phyloP scores from a whole-genome alignment of 2,329 filamentous ascomycete species.

The Fusarium setosum region DNA sequence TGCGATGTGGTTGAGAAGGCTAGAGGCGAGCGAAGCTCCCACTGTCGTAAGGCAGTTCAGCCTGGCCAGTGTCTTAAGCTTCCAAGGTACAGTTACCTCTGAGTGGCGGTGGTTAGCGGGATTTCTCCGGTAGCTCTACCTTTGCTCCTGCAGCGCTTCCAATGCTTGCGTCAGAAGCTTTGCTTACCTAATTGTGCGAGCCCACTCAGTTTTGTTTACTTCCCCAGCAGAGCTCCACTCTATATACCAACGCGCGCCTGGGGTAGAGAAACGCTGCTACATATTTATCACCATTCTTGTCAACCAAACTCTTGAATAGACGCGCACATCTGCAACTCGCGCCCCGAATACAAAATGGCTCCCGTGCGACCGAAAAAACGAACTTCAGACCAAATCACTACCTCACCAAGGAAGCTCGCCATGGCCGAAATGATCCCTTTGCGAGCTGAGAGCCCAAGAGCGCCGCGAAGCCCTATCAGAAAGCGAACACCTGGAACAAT shows the following conservation, averaged over 20 bases:
- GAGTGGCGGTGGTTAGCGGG: too few species aligned
- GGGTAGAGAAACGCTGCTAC: conserved; percentile 30
- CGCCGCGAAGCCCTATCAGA: conserved; percentile 69
- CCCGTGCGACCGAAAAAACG: conserved; percentile 55
- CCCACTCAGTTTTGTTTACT: conserved; percentile 44
- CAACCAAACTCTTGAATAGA: conserved; percentile 7
- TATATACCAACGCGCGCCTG: conserved; percentile 34
- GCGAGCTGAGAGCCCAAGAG: conserved; percentile 48
- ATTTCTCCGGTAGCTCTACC: conserved; percentile 37
- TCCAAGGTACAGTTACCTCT: conserved; percentile 39
- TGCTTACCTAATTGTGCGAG: conserved; percentile 41
- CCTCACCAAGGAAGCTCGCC: conserved; percentile 31
- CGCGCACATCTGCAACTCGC: conserved; percentile 29
- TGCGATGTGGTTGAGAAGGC: conserved; percentile 43
- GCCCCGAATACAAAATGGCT: conserved; percentile 53
- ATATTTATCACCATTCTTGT: conserved; percentile 24
- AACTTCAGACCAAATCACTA: conserved; percentile 39
- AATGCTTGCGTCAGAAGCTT: conserved; percentile 38
- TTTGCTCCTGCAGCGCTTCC: not conserved
- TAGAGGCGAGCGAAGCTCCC: conserved; percentile 42
- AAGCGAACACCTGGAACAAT: conserved; percentile 69
- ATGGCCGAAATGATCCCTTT: conserved; percentile 38
- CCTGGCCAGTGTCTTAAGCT: conserved; percentile 49
- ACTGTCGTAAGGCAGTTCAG: conserved; percentile 60
- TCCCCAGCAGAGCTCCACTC: conserved; percentile 35